phyloP scores from a whole-genome alignment of 768 basidiomycete genomes.

The Lyophyllum atratum region DNA sequence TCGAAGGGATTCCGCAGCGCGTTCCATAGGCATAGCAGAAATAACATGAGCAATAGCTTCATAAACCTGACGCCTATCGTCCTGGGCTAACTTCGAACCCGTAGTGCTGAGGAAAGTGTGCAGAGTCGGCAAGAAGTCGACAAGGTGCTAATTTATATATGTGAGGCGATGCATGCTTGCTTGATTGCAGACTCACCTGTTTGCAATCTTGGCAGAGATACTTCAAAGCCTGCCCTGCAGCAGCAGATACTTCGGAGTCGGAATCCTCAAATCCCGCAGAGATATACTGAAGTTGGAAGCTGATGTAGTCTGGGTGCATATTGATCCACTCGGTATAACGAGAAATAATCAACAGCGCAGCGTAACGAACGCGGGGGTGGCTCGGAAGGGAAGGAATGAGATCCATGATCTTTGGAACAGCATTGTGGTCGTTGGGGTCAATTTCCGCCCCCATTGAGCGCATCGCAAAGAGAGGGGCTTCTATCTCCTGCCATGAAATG shows the following conservation, averaged over 20 bases:
- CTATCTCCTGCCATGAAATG: slow-evolving; percentile 92
- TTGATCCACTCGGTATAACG: slow-evolving; percentile 98
- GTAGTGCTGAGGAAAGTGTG: slow-evolving; percentile 85
- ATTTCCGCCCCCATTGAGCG: slow-evolving; percentile 97
- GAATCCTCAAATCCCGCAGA: slow-evolving; percentile 86
- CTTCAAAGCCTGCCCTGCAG: slow-evolving; percentile 94
- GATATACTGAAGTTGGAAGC: slow-evolving; percentile 85
- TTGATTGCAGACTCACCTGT: slow-evolving; percentile 44
- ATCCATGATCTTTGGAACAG: slow-evolving; percentile 96
- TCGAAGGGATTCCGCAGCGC: slow-evolving; percentile 83
- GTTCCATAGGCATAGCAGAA: slow-evolving; percentile 88
- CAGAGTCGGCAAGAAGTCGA: slow-evolving; percentile 88
- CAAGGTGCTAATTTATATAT: slow-evolving; percentile 64
- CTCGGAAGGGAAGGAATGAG: slow-evolving; percentile 86
- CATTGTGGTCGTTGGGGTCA: slow-evolving; percentile 75
- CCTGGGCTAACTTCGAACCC: slow-evolving; percentile 77
- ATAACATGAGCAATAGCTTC: slow-evolving; percentile 97
- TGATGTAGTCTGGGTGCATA: slow-evolving; percentile 84
- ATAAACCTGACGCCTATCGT: slow-evolving; percentile 90
- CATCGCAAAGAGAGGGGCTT: slow-evolving; percentile 97
- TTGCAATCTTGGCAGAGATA: slow-evolving; percentile 98
- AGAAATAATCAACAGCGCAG: slow-evolving; percentile 91
- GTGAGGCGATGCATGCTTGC: neutral
- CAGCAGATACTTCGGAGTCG: slow-evolving; percentile 84
- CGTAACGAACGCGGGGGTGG: slow-evolving; percentile 93